phyloP scores from a whole-genome alignment of 345 rosid genomes.

The Gossypium thurberi region DNA sequence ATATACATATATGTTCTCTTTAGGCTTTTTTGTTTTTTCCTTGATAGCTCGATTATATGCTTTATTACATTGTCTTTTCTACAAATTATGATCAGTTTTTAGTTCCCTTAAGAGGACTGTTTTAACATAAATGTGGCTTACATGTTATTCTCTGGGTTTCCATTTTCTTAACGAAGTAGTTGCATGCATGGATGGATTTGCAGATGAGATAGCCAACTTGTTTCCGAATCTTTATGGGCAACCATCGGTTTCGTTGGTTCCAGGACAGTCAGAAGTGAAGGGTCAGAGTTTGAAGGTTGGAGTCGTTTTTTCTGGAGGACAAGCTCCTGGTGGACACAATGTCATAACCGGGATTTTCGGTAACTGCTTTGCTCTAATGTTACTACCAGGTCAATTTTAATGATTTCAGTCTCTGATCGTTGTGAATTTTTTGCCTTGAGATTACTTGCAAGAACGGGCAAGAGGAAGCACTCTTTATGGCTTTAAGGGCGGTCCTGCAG shows the following conservation, averaged over 20 bases:
- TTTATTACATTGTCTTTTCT: not conserved
- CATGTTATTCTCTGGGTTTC: not conserved
- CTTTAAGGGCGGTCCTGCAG: slow-evolving; percentile 97
- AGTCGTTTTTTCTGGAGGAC: slow-evolving; percentile 94
- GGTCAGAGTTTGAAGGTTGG: slow-evolving; percentile 70
- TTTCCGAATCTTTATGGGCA: slow-evolving; percentile 86
- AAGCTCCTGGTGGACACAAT: slow-evolving; percentile 99
- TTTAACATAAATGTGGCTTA: not conserved
- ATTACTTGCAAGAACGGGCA: slow-evolving; percentile 69
- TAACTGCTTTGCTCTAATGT: slow-evolving; percentile 18
- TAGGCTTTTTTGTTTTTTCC: not conserved
- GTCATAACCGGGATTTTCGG: slow-evolving; percentile 89
- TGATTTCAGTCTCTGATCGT: not conserved
- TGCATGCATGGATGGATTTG: not conserved
- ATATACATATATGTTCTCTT: not conserved
- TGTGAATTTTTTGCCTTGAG: slow-evolving; percentile 23
- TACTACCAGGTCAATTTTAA: not conserved
- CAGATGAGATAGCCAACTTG: slow-evolving; percentile 84
- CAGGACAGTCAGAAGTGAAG: slow-evolving; percentile 12
- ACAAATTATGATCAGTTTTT: not conserved
- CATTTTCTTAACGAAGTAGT: too few species aligned
- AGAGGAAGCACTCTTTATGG: slow-evolving; percentile 82
- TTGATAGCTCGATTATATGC: too few species aligned
- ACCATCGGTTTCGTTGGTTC: slow-evolving; percentile 50
- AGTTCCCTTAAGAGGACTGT: not conserved